Percentiles rank a stretch among this genome's conserved stretches.
These are phyloP conservation scores for Dryas alaskensis DNA, from an alignment of 306 rosid species.

Conservation along the genomic window DNA sequence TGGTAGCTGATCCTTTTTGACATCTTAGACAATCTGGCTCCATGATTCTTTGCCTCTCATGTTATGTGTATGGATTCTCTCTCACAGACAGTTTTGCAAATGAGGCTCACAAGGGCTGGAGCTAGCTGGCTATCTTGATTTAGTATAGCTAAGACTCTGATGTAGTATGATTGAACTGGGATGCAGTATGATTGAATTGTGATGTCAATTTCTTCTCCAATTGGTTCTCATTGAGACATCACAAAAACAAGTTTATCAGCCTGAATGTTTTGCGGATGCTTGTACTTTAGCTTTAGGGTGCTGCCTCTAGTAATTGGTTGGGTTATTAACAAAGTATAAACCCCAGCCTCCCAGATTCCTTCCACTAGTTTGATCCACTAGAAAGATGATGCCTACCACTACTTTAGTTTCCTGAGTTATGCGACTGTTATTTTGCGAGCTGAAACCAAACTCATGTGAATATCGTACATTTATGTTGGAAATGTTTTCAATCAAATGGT, in stretches of 20 bases:
- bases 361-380: background rate
- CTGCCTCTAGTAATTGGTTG: background rate
- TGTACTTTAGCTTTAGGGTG: background rate
- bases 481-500: background rate
- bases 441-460: background rate
- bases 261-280: background rate
- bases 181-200: too few relatives aligned
- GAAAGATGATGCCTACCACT: background rate
- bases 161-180: background rate
- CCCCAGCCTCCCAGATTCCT: background rate
- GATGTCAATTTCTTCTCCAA: background rate
- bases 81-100: background rate
- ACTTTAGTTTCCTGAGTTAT: background rate
- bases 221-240: background rate
- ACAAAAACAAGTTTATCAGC: background rate
- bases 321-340: background rate
- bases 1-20: background rate
- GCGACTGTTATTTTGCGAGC: background rate
- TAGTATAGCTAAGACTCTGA: background rate
- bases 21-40: background rate
- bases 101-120: background rate
- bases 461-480: background rate
- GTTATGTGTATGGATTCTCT: background rate
- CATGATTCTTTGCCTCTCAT: conserved; percentile 2
- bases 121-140: background rate